A percentile compares a stretch with the other conserved stretches of the same genome.
Evolutionary conservation across 2,329 filamentous ascomycete genomes (phyloP).

Genomic region (Apiospora koreana): DNA sequence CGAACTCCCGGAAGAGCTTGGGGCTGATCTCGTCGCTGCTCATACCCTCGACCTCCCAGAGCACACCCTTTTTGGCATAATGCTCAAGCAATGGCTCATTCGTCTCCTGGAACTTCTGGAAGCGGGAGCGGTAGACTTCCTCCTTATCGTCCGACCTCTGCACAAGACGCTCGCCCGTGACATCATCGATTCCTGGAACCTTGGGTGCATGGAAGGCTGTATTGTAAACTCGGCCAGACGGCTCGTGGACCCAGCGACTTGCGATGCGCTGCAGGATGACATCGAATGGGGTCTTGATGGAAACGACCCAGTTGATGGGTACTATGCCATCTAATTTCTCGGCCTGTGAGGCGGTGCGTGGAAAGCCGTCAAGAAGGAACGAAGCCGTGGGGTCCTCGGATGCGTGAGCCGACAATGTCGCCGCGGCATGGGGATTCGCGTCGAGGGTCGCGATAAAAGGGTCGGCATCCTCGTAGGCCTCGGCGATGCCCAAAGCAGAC

Average conservation of each 20-base stretch:
- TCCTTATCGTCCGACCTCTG: slow-evolving; percentile 85
- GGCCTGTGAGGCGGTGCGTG: slow-evolving; percentile 82
- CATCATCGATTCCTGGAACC: slow-evolving; percentile 78
- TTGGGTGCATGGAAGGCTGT: slow-evolving; percentile 87
- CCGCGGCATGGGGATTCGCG: slow-evolving; percentile 37
- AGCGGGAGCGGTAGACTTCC: slow-evolving; percentile 78
- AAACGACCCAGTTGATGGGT: slow-evolving; percentile 93
- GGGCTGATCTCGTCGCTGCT: slow-evolving; percentile 95
- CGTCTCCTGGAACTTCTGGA: slow-evolving; percentile 84
- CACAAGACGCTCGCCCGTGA: slow-evolving; percentile 84
- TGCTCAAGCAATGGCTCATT: slow-evolving; percentile 84
- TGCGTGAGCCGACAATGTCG: slow-evolving; percentile 40
- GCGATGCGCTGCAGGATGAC: slow-evolving; percentile 90
- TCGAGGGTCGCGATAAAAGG: slow-evolving; percentile 42
- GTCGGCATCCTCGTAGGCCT: slow-evolving; percentile 35
- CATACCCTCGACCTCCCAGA: slow-evolving; percentile 85
- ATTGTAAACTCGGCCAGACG: slow-evolving; percentile 93
- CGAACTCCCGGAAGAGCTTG: slow-evolving; percentile 82
- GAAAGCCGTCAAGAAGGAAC: slow-evolving; percentile 96
- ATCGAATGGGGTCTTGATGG: slow-evolving; percentile 79
- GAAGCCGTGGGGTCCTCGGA: slow-evolving; percentile 77
- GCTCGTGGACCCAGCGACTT: slow-evolving; percentile 89
- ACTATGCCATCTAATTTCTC: slow-evolving; percentile 75
- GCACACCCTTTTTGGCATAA: slow-evolving; percentile 79
- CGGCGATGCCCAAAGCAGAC: slow-evolving; percentile 32